Percentiles rank a stretch among this genome's conserved stretches.
Evolutionary conservation across 1,284 basidiomycete genomes (phyloP).

Genomic region (Pyrrhoderma noxium): DNA sequence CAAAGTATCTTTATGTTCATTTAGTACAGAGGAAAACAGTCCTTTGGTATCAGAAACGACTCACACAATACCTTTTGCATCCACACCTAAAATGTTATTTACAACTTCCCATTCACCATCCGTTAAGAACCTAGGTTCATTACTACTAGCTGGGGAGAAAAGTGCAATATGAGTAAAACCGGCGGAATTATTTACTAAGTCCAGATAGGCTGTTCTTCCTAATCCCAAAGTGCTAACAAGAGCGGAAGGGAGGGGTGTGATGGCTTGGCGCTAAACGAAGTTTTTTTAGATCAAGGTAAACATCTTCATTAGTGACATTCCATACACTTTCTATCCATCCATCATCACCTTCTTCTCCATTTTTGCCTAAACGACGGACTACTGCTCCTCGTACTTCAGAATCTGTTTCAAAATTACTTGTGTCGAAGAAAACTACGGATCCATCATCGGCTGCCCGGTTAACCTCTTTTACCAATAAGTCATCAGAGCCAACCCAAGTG

Average conservation of each 20-base stretch:
- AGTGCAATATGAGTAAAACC: slow-evolving; percentile 89
- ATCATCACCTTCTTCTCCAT: slow-evolving; percentile 80
- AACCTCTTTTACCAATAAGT: slow-evolving; percentile 82
- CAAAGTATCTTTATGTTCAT: slow-evolving; percentile 66
- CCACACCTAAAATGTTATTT: slow-evolving; percentile 64
- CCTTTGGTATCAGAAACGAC: slow-evolving; percentile 27
- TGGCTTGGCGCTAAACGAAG: slow-evolving; percentile 45
- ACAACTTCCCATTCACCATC: slow-evolving; percentile 87
- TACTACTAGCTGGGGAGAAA: slow-evolving; percentile 68
- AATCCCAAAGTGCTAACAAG: slow-evolving; percentile 32
- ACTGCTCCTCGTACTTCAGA: slow-evolving; percentile 41
- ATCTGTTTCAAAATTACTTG: slow-evolving; percentile 27
- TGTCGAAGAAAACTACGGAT: slow-evolving; percentile 69
- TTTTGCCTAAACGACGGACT: slow-evolving; percentile 68
- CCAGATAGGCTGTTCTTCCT: slow-evolving; percentile 65
- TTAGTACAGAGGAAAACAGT: neutral
- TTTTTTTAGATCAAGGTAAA: slow-evolving; percentile 13
- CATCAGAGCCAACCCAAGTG: slow-evolving; percentile 73
- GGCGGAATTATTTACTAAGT: slow-evolving; percentile 71
- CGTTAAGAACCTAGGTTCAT: slow-evolving; percentile 76
- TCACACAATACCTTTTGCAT: slow-evolving; percentile 65
- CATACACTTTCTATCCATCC: slow-evolving; percentile 87
- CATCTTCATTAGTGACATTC: slow-evolving; percentile 17
- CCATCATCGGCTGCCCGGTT: slow-evolving; percentile 78
- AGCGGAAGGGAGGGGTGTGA: slow-evolving; percentile 46